Conservation (phyloP, 768 basidiomycete species). For the Calocybe cyanea region DNA sequence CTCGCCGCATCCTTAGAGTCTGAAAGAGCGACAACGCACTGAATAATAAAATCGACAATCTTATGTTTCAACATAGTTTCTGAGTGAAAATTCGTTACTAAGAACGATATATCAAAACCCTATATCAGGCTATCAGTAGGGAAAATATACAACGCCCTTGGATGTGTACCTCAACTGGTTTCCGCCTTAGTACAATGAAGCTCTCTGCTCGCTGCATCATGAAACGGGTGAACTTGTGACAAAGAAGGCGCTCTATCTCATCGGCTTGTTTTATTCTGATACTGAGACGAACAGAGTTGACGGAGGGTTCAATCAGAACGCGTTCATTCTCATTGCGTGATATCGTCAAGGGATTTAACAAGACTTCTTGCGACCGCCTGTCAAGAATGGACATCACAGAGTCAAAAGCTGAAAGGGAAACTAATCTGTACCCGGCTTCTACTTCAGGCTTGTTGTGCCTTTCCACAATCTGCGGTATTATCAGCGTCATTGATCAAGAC, state of each 20-base stretch:
- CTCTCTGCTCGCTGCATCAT: constrained; percentile 99
- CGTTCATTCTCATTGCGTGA: constrained; percentile 97
- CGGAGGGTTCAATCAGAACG: constrained; percentile 93
- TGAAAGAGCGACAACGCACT: constrained; percentile 47
- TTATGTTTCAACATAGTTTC: constrained; percentile 99
- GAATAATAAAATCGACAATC: constrained; percentile 99
- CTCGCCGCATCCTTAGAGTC: constrained; percentile 20
- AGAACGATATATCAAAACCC: constrained; percentile 98
- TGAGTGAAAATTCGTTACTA: constrained; percentile 94
- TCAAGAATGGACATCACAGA: not conserved
- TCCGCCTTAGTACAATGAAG: constrained; percentile 93
- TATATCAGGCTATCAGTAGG: constrained; percentile 26
- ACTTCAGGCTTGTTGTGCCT: constrained; percentile 97
- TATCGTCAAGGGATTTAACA: constrained; percentile 90
- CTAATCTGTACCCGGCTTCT: constrained; percentile 61
- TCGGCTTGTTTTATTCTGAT: constrained; percentile 99
- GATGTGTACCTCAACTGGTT: constrained; percentile 75
- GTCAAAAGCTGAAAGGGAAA: not conserved
- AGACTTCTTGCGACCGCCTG: constrained; percentile 90
- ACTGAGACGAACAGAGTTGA: constrained; percentile 95
- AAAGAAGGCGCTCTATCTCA: constrained; percentile 95
- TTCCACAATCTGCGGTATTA: constrained; percentile 73
- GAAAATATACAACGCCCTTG: not conserved
- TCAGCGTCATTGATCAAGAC: constrained; percentile 13
- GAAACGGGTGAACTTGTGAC: constrained; percentile 97